phyloP scores from a whole-genome alignment of 495 filamentous ascomycete species.

The Penicillium canariense region DNA sequence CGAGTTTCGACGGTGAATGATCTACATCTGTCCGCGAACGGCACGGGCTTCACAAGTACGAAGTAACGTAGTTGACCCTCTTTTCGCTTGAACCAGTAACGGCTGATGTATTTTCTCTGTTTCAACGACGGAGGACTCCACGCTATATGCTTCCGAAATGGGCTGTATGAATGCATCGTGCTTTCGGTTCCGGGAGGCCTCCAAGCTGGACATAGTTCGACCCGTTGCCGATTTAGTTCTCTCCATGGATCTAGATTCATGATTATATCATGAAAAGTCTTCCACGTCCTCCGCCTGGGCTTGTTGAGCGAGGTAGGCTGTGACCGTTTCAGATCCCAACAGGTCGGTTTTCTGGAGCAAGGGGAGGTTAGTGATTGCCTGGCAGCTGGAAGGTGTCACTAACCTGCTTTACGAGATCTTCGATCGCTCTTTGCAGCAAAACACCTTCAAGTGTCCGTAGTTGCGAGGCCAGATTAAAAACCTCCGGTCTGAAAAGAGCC shows the following conservation, averaged over 20 bases:
- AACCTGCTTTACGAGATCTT: conserved; percentile 63
- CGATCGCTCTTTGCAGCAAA: conserved; percentile 54
- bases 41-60: no score
- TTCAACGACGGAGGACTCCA: no score
- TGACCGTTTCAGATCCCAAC: conserved; percentile 43
- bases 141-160: no score
- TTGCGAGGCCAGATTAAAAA: conserved; percentile 42
- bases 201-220: no score
- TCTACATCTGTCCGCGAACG: no score
- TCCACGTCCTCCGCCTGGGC: conserved; percentile 33
- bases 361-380: conserved; percentile 9
- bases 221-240: no score
- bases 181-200: no score
- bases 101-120: no score
- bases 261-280: conserved; percentile 52
- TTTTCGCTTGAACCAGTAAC: no score
- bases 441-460: conserved; percentile 58
- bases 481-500: conserved; percentile 33
- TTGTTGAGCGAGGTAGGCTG: conserved; percentile 41
- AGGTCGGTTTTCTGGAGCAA: conserved; percentile 39
- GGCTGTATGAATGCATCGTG: no score
- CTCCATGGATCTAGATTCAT: not conserved
- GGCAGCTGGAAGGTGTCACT: conserved; percentile 9
- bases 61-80: no score
- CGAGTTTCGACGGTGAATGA: no score